Base-by-base conservation (phyloP, 2,329 filamentous ascomycete species). In the Aspergillus sclerotialis region DNA sequence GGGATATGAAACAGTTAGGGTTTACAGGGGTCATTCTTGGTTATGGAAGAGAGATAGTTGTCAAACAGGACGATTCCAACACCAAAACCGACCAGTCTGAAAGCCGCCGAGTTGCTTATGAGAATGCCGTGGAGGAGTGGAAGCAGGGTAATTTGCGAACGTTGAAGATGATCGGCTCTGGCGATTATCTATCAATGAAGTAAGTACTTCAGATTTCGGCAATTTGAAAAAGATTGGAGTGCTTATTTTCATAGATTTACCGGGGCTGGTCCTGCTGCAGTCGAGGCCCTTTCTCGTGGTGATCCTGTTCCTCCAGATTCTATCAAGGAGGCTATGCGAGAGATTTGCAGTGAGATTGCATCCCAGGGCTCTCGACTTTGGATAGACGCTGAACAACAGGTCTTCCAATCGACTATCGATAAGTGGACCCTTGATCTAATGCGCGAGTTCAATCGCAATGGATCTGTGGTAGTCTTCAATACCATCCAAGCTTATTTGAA, bases 401-500 rank as follows among this genome's bases (percentile, higher is more conserved):
- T 56, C 6, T 51, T 69, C 8, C 68, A 72, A 43, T 35, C 46
- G 1, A 48, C 58, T 3, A 70, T 71, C 34, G 67, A 70, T 35
- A 36, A 42, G 5, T 69, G 65, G 66, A 64, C 66, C 1, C 58
- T 68, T 18, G 57, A 64, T 16, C 43, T 70, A 4, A 70, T 70
- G 67, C 50, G 65, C 4, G 53, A 51, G 19, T 65, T 61, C 45
- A 71, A 71, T 42, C 44, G 36, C 0, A 39, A 52, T 17, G 52
- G 50, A 5, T 29, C 23, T 1, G 43, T 53, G 1, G n/a, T n/a
- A n/a, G 49, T 69, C 6, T 63, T 61, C 43, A 65, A 63, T 32
- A 69, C 67, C 3, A 51, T 66, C 27, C 67, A 70, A 48, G 64
- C 63, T 4, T 70, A 70, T 39, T 55, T 70, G 3, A 69, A 69